Base-by-base conservation (phyloP, 2,329 filamentous ascomycete species). In the Colletotrichum musicola region DNA sequence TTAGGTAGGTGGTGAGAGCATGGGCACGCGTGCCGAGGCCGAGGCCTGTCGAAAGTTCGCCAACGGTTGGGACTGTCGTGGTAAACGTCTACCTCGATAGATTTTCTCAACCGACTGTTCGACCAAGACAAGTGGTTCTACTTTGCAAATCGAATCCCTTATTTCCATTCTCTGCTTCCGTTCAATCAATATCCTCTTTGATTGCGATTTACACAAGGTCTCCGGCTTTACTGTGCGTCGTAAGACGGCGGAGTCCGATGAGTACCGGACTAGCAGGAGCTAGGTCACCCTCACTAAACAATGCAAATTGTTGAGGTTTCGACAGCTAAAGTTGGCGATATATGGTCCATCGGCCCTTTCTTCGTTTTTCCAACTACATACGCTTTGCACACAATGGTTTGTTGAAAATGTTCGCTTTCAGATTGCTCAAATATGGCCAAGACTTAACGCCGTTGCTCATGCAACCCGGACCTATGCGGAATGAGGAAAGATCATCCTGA, bases 391-490 rank as follows among this genome's bases (percentile, higher is more conserved):
- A 35, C 1, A 35, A 35, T 35, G 30, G 30, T 35, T 35, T 30
- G 25, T 3, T 1, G n/a, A 9, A 25, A 9, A 27, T 18, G 13
- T 64, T 18, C 22, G 4, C 22, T 30, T 61, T 56, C 35, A 40
- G 10, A 44, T 60, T 59, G 16, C 38, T 56, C 16, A 38, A n/a
- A 14, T 40, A 61, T 69, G 35, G 40, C 44, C 49, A 20, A 56
- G 42, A 50, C 9, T 47, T 27, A 62, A 68, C 57, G 47, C 63
- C 63, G 16, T 53, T 53, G 42, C n/a, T 53, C 40, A 69, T 69
- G 67, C 67, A 62, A 47, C 63, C 63, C 35, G n/a, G 51, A 42
- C 57, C 64, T 53, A 63, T 69, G 62, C 63, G 46, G 47, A 68
- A 63, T 67, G 20, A 44, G 46, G 47, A 68, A 63, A 62, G 20